phyloP scores from a whole-genome alignment of 1,284 basidiomycete genomes.

The Mixia osmundae region DNA sequence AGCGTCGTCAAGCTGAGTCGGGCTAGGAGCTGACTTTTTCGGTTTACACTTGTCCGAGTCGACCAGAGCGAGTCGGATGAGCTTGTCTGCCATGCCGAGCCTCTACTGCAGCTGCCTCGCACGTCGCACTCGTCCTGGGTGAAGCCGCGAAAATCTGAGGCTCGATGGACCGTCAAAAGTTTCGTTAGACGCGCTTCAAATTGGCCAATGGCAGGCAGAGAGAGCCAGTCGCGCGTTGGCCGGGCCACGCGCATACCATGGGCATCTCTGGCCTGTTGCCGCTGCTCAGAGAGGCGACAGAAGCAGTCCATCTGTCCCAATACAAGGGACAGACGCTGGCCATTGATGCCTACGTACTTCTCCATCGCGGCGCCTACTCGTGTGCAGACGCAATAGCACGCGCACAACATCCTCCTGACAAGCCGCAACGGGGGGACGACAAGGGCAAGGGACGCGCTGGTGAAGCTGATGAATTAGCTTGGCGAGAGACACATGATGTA shows the following conservation, averaged over 20 bases:
- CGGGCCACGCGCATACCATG: slow-evolving; percentile 28
- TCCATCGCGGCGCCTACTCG: no score
- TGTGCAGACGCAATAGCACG: no score
- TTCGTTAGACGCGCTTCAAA: background rate
- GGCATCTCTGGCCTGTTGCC: slow-evolving; percentile 86
- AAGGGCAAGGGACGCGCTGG: no score
- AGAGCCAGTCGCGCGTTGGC: slow-evolving; percentile 12
- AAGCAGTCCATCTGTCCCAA: slow-evolving; percentile 48
- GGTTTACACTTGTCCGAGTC: slow-evolving; percentile 78
- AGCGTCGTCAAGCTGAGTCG: slow-evolving; percentile 1
- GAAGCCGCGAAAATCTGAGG: no score
- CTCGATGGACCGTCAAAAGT: background rate
- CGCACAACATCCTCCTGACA: no score
- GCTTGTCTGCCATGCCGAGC: no score
- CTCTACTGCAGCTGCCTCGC: no score
- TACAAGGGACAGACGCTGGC: slow-evolving; percentile 28
- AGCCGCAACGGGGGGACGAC: no score
- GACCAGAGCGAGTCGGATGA: slow-evolving; percentile 86
- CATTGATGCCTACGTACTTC: slow-evolving; percentile 32
- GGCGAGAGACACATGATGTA: slow-evolving; percentile 40
- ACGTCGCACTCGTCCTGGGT: no score
- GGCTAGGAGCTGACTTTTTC: slow-evolving; percentile 29
- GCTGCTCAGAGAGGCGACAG: slow-evolving; percentile 49
- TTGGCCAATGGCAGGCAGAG: no score
- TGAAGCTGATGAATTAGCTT: no score